A percentile compares a stretch with the other conserved stretches of the same genome.
Evolutionary conservation across 305 asterid genomes (phyloP).

Genomic region (Fraxinus latifolia): DNA sequence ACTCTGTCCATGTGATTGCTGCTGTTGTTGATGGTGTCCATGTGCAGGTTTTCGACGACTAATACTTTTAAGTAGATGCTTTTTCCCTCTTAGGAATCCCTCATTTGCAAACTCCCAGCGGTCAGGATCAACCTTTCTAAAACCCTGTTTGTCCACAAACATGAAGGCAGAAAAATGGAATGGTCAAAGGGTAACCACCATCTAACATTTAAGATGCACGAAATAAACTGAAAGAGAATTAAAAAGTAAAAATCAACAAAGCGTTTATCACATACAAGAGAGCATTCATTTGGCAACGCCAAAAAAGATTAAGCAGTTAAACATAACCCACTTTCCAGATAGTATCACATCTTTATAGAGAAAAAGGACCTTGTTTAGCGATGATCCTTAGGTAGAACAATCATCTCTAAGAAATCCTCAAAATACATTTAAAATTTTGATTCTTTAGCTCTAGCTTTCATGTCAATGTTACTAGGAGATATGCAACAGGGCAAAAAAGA

Average conservation of each 20-base stretch:
- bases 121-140: conserved; percentile 3
- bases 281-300: neutral
- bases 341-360: neutral
- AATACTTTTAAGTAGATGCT: conserved; percentile 2
- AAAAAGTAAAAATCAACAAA: neutral
- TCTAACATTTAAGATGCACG: neutral
- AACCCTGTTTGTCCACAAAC: neutral
- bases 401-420: neutral
- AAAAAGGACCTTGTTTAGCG: neutral
- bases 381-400: neutral
- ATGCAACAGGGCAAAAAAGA: neutral
- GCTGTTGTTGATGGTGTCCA: neutral
- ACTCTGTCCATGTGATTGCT: conserved; percentile 1
- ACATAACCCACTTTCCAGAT: neutral
- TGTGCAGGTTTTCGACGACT: neutral
- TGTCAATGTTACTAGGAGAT: neutral
- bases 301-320: neutral
- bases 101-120: conserved; percentile 11
- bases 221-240: neutral
- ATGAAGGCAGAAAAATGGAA: neutral
- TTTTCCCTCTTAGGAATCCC: conserved; percentile 2
- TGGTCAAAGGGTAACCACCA: neutral
- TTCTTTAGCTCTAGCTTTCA: neutral
- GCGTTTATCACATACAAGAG: neutral
- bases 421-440: neutral